Evolutionary conservation across 108 stramenopile genomes (phyloP).

Genomic region (Fragilaria radians): DNA sequence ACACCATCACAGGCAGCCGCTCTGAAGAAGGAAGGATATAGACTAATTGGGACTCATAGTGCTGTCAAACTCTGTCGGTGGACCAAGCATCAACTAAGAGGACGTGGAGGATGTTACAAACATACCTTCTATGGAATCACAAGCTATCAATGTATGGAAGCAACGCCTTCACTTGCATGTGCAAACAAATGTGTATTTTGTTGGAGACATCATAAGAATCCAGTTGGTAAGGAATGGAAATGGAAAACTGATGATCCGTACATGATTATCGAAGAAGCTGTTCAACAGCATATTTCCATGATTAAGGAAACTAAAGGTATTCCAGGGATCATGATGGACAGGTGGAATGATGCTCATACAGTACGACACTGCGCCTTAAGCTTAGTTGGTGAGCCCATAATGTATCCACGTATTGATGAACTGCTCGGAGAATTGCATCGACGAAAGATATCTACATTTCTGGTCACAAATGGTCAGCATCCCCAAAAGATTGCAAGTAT

Average conservation of each 20-base stretch:
- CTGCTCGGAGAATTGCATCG: conserved; percentile 82
- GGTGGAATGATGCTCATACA: conserved; percentile 90
- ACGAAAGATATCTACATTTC: conserved; percentile 85
- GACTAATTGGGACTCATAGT: conserved; percentile 90
- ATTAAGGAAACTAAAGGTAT: conserved; percentile 93
- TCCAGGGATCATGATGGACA: conserved; percentile 87
- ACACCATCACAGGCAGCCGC: conserved; percentile 86
- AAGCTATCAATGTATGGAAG: conserved; percentile 96
- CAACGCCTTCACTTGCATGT: conserved; percentile 90
- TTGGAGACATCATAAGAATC: conserved; percentile 98
- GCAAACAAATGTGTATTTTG: conserved; percentile 98
- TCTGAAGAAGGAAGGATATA: conserved; percentile 94
- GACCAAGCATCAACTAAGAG: conserved; percentile 96
- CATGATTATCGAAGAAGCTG: conserved; percentile 84
- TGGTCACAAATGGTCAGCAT: conserved; percentile 97
- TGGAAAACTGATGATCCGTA: conserved; percentile 95
- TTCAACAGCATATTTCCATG: conserved; percentile 78
- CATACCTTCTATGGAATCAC: conserved; percentile 97
- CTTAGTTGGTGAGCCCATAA: conserved; percentile 90
- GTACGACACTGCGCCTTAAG: conserved; percentile 86
- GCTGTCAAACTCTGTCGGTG: conserved; percentile 97
- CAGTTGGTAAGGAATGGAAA: conserved; percentile 94
- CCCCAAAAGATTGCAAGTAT: conserved; percentile 83
- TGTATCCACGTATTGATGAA: conserved; percentile 95
- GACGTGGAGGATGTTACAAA: conserved; percentile 96